phyloP scores from a whole-genome alignment of 1,284 basidiomycete species.

The Xerocomus amazonicus region DNA sequence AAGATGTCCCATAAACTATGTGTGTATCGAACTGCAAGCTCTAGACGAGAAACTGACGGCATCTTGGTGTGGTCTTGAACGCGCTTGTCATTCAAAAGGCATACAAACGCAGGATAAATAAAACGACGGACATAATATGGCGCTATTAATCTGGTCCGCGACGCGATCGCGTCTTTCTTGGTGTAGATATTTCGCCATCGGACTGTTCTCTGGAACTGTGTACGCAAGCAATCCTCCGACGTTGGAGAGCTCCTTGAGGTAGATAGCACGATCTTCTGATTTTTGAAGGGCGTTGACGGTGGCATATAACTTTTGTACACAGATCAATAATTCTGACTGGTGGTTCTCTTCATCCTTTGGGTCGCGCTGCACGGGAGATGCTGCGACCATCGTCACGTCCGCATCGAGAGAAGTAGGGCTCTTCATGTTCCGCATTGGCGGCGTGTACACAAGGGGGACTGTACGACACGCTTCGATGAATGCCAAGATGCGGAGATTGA shows the following conservation, averaged over 20 bases:
- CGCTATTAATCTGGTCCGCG: constrained; percentile 83
- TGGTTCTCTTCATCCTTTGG: constrained; percentile 32
- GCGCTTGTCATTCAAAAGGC: constrained; percentile 1
- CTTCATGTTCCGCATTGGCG: constrained; percentile 4
- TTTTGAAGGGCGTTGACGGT: constrained; percentile 51
- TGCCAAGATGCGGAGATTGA: constrained; percentile 80
- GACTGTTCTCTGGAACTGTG: constrained; percentile 65
- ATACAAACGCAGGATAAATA: background rate
- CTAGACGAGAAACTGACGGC: constrained; percentile 56
- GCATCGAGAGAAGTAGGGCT: constrained; percentile 7
- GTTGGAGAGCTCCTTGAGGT: constrained; percentile 64
- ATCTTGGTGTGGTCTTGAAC: constrained; percentile 48
- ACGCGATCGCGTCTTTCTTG: constrained; percentile 72
- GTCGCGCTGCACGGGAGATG: constrained; percentile 15
- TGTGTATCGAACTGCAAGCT: constrained; percentile 60
- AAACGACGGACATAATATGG: constrained; percentile 66
- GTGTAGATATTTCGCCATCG: constrained; percentile 64
- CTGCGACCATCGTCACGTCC: constrained; percentile 4
- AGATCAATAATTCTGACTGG: constrained; percentile 47
- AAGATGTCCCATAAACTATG: constrained; percentile 53
- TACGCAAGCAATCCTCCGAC: constrained; percentile 79
- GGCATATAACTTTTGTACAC: constrained; percentile 59
- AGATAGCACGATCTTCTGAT: constrained; percentile 52
- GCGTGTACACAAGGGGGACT: constrained; percentile 49
- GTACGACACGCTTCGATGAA: constrained; percentile 83